phyloP scores from a whole-genome alignment of 2,329 filamentous ascomycete species.

The Aschersonia sp. region DNA sequence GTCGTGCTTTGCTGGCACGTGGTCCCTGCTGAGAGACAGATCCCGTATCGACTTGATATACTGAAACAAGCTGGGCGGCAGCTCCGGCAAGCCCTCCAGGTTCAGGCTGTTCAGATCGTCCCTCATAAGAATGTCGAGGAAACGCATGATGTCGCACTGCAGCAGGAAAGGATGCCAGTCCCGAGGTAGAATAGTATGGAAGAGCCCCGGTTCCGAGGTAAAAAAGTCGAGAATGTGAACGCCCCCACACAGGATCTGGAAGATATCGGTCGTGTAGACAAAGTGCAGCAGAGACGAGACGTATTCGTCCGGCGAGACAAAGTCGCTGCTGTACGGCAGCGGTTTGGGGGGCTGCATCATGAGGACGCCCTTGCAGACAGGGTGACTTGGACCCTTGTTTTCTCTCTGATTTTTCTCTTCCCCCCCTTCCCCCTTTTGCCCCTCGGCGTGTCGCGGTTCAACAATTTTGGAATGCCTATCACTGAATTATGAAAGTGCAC shows the following conservation, averaged over 20 bases:
- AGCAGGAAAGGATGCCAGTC: slow-evolving; percentile 76
- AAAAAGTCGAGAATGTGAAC: slow-evolving; percentile 96
- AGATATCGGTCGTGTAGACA: slow-evolving; percentile 55
- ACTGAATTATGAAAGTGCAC: too few species aligned
- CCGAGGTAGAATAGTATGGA: slow-evolving; percentile 57
- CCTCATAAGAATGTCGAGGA: slow-evolving; percentile 69
- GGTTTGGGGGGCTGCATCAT: slow-evolving; percentile 18
- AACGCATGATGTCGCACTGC: slow-evolving; percentile 52
- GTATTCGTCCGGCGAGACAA: slow-evolving; percentile 60
- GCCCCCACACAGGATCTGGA: slow-evolving; percentile 87
- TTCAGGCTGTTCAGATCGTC: slow-evolving; percentile 63
- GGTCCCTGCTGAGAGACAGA: slow-evolving; percentile 51
- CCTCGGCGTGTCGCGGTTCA: too few species aligned
- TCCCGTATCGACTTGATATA: slow-evolving; percentile 61
- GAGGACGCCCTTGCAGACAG: too few species aligned
- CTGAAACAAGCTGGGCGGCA: slow-evolving; percentile 44
- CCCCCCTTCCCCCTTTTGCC: too few species aligned
- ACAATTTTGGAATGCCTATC: too few species aligned
- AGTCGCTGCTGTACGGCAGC: slow-evolving; percentile 58
- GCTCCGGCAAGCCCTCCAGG: slow-evolving; percentile 13
- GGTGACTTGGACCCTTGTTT: not conserved
- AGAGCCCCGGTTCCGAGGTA: slow-evolving; percentile 70
- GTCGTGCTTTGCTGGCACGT: slow-evolving; percentile 21
- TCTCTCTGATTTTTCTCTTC: not conserved
- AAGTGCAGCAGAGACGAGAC: slow-evolving; percentile 66